phyloP scores from a whole-genome alignment of 2,329 filamentous ascomycete genomes.

The Juglanconis oblonga region DNA sequence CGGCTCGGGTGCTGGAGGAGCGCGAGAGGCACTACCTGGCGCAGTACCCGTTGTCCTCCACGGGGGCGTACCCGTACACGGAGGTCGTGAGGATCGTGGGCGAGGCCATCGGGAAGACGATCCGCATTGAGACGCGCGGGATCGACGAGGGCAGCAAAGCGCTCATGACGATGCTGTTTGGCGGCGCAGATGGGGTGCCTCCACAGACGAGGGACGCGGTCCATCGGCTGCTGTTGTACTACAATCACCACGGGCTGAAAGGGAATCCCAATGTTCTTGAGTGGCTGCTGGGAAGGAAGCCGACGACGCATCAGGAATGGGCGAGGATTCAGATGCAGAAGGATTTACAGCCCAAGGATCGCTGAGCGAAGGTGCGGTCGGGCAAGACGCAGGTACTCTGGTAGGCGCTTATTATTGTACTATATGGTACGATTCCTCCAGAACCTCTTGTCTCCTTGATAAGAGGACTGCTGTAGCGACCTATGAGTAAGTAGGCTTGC shows the following conservation, averaged over 20 bases:
- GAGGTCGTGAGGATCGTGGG: slow-evolving; percentile 8
- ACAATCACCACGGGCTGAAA: slow-evolving; percentile 21
- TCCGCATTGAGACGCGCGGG: neutral
- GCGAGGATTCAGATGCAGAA: neutral
- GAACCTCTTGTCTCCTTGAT: no score
- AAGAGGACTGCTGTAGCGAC: no score
- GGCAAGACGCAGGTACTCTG: no score
- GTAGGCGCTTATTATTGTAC: no score
- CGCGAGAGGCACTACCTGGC: slow-evolving; percentile 20
- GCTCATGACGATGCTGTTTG: neutral
- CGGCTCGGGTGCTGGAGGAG: slow-evolving; percentile 18
- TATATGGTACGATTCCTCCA: no score
- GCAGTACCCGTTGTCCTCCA: slow-evolving; percentile 20
- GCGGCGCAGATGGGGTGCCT: slow-evolving; percentile 9
- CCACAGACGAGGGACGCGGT: slow-evolving; percentile 19
- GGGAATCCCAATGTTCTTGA: slow-evolving; percentile 24
- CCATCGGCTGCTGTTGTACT: slow-evolving; percentile 23
- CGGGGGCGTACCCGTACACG: slow-evolving; percentile 2
- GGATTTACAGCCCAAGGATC: neutral
- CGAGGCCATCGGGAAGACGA: neutral
- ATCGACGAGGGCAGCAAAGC: neutral
- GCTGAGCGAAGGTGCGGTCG: no score
- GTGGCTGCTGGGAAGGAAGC: slow-evolving; percentile 24
- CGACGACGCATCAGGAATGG: slow-evolving; percentile 15
- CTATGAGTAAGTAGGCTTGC: no score